Percentiles rank a stretch among this genome's conserved stretches.
Evolutionary conservation across 2,329 filamentous ascomycete species (phyloP).

Genomic region (Apiospora koreana): DNA sequence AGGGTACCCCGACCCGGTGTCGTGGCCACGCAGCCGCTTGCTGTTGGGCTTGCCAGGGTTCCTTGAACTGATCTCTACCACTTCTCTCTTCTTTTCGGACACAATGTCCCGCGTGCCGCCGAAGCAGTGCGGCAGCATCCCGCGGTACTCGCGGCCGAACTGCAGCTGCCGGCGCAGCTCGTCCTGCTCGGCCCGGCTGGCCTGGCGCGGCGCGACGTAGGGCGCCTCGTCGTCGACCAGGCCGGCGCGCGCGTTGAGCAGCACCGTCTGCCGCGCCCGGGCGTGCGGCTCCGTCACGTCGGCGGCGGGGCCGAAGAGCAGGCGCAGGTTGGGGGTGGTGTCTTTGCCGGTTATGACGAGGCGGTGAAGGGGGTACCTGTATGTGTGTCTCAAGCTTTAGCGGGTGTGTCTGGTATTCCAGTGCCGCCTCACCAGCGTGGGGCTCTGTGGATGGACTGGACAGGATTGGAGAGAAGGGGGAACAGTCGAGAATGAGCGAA

Average conservation of each 20-base stretch:
- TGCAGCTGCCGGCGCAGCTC: neutral
- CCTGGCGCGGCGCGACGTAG: neutral
- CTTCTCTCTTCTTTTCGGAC: neutral
- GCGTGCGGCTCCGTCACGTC: neutral
- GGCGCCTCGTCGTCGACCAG: neutral
- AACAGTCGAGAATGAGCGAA: too few species aligned
- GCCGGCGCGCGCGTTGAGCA: neutral
- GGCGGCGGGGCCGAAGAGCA: neutral
- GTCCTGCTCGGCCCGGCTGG: neutral
- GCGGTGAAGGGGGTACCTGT: neutral
- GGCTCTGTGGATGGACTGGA: neutral
- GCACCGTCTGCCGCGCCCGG: neutral
- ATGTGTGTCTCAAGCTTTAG: neutral
- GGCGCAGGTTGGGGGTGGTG: neutral
- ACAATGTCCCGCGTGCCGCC: neutral
- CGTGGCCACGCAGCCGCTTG: neutral
- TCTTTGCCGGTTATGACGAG: neutral
- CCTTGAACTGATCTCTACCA: too few species aligned
- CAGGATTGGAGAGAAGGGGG: too few species aligned
- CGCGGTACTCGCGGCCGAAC: neutral
- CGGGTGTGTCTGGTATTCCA: neutral
- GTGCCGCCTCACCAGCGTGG: too few species aligned
- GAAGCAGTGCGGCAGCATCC: slow-evolving; percentile 2
- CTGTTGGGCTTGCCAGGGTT: neutral
- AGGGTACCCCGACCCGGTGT: slow-evolving; percentile 1